Conservation (phyloP, 495 filamentous ascomycete species). For the Trichoderma asperelloides region DNA sequence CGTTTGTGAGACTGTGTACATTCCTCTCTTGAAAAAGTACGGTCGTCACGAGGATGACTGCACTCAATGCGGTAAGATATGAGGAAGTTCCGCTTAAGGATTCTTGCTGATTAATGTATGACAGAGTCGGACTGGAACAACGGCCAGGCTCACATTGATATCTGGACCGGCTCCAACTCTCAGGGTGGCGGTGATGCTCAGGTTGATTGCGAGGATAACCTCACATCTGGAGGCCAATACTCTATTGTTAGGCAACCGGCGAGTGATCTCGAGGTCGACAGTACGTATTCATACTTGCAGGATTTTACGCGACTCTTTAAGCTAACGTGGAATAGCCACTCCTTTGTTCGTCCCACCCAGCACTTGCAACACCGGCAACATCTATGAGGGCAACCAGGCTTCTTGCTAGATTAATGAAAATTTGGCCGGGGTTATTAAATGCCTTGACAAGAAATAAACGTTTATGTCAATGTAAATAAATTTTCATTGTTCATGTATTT, state of each 20-base stretch:
- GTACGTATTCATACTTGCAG: background rate
- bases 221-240: slow-evolving; percentile 20
- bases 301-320: background rate
- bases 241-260: slow-evolving; percentile 14
- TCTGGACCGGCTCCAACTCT: slow-evolving; percentile 33
- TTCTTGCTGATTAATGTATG: slow-evolving; percentile 7
- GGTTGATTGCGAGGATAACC: slow-evolving; percentile 25
- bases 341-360: slow-evolving; percentile 13
- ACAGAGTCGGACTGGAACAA: slow-evolving; percentile 22
- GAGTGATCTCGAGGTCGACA: slow-evolving; percentile 13
- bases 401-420: background rate
- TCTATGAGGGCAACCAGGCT: slow-evolving; percentile 10
- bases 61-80: slow-evolving; percentile 16
- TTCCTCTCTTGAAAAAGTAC: slow-evolving; percentile 36
- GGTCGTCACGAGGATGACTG: slow-evolving; percentile 21
- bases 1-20: slow-evolving; percentile 38
- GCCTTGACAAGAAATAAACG: too few species aligned
- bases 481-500: too few species aligned
- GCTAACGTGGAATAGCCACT: slow-evolving; percentile 12
- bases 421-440: background rate
- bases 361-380: slow-evolving; percentile 13
- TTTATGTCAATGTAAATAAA: too few species aligned
- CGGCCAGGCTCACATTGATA: slow-evolving; percentile 26
- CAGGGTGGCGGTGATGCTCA: background rate
- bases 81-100: background rate